These are phyloP conservation scores for Talinum fruticosum DNA, from an alignment of 148 eudicot species.

Conservation along the genomic window DNA sequence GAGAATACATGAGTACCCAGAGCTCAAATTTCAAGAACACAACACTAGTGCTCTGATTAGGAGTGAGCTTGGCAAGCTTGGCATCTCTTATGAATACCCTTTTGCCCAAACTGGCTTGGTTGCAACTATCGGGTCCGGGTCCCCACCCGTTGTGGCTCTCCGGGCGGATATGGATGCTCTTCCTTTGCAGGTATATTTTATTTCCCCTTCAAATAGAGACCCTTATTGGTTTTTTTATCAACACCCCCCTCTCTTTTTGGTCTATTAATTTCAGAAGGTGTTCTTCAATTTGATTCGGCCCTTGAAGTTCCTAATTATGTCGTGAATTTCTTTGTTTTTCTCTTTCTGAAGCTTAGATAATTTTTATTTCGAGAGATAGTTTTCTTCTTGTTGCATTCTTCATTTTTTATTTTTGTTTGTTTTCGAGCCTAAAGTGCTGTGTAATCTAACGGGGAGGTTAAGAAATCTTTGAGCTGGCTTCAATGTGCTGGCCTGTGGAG, in stretches of 20 bases:
- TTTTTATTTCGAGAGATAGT: background rate
- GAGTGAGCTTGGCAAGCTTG: constrained; percentile 35
- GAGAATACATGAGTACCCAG: constrained; percentile 44
- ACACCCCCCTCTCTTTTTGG: no score
- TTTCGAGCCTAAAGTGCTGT: background rate
- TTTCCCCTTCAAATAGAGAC: background rate
- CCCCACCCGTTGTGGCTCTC: constrained; percentile 35
- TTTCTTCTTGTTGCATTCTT: background rate
- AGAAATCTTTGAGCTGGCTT: background rate
- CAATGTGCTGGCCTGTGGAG: background rate
- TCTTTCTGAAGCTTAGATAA: no score
- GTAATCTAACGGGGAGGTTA: background rate
- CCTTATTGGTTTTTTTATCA: background rate
- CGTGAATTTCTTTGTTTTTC: background rate
- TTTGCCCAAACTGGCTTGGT: constrained; percentile 40
- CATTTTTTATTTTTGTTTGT: no score
- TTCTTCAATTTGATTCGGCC: background rate
- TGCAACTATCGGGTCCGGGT: constrained; percentile 35
- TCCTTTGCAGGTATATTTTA: constrained; percentile 34
- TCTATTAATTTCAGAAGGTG: background rate
- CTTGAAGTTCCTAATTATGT: no score
- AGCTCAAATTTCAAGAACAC: constrained; percentile 35
- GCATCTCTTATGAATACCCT: constrained; percentile 35
- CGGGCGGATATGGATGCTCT: constrained; percentile 54
- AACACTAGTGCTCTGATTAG: constrained; percentile 35